Conservation (phyloP, 805 yeast species). For the Metschnikowia picachoensis region DNA sequence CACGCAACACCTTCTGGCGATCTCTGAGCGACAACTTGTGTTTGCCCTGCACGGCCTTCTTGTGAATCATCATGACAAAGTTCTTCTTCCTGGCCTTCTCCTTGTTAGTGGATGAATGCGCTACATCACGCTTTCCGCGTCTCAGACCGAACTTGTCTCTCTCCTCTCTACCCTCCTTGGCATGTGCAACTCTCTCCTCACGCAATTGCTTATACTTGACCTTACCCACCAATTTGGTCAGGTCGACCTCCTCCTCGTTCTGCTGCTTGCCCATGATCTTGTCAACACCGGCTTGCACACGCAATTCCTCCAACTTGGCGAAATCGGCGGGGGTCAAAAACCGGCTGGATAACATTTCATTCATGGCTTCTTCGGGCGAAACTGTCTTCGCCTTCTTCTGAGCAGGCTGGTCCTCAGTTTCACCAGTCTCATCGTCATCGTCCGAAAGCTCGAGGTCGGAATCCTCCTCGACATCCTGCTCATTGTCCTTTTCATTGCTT, state of each 20-base stretch:
- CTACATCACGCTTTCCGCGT: conserved; percentile 70
- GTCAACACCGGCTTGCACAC: conserved; percentile 79
- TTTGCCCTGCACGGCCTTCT: conserved; percentile 90
- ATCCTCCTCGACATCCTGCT: conserved; percentile 41
- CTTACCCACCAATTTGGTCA: conserved; percentile 70
- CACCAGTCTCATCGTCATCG: conserved; percentile 26
- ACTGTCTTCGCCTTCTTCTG: conserved; percentile 28
- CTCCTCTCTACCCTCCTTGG: conserved; percentile 88
- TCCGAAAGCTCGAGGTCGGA: conserved; percentile 24
- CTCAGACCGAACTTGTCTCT: conserved; percentile 87
- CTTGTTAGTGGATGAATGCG: conserved; percentile 88
- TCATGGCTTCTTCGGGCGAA: conserved; percentile 32
- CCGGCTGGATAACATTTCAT: conserved; percentile 62
- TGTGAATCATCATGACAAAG: conserved; percentile 97
- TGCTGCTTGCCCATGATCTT: conserved; percentile 61
- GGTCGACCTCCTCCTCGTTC: conserved; percentile 86
- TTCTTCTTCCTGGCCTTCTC: conserved; percentile 98
- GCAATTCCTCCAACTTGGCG: conserved; percentile 87
- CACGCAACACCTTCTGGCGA: conserved; percentile 78
- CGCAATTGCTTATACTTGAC: conserved; percentile 77
- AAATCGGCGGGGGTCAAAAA: conserved; percentile 97
- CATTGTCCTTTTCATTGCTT: conserved; percentile 21
- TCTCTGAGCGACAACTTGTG: conserved; percentile 86
- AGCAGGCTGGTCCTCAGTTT: conserved; percentile 32
- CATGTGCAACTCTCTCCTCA: conserved; percentile 86